Evolutionary conservation across 495 filamentous ascomycete genomes (phyloP).

Genomic region (Pyrenula aspistea): DNA sequence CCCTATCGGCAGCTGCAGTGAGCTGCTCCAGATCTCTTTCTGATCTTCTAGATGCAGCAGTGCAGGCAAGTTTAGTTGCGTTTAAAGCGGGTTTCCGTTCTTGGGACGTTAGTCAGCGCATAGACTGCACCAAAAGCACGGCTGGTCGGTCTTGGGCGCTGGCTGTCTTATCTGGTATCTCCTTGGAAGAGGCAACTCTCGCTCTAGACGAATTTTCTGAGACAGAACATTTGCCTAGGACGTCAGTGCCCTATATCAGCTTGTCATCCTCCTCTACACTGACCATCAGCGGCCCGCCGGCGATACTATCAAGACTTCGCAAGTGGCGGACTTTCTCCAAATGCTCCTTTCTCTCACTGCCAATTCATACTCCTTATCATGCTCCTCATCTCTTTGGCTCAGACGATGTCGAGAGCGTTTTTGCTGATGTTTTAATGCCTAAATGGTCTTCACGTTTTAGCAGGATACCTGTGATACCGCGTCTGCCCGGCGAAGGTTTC

Average conservation of each 20-base stretch:
- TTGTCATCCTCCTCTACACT: constrained; percentile 19
- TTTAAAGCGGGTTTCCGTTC: constrained; percentile 37
- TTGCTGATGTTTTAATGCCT: constrained; percentile 4
- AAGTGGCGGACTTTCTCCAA: constrained; percentile 33
- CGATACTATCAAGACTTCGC: constrained; percentile 19
- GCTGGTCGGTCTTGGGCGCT: constrained; percentile 30
- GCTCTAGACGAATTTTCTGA: neutral
- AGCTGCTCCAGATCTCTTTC: constrained; percentile 42
- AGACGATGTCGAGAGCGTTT: constrained; percentile 14
- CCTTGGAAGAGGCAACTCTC: neutral
- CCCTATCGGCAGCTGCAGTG: constrained; percentile 50
- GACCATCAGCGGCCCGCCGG: constrained; percentile 31
- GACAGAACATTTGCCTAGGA: neutral
- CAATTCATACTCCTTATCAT: constrained; percentile 39
- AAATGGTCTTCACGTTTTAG: constrained; percentile 1
- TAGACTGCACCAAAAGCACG: constrained; percentile 21
- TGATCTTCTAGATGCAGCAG: constrained; percentile 40
- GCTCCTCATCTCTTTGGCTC: constrained; percentile 25
- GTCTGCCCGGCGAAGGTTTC: constrained; percentile 7
- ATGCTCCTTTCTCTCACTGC: constrained; percentile 28
- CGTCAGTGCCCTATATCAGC: constrained; percentile 38
- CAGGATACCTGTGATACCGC: constrained; percentile 7
- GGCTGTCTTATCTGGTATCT: constrained; percentile 29
- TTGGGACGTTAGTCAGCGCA: neutral
- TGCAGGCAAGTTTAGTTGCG: constrained; percentile 45